Evolutionary conservation across 495 filamentous ascomycete species (phyloP).

Genomic region (Penicillium macrosclerotiorum): DNA sequence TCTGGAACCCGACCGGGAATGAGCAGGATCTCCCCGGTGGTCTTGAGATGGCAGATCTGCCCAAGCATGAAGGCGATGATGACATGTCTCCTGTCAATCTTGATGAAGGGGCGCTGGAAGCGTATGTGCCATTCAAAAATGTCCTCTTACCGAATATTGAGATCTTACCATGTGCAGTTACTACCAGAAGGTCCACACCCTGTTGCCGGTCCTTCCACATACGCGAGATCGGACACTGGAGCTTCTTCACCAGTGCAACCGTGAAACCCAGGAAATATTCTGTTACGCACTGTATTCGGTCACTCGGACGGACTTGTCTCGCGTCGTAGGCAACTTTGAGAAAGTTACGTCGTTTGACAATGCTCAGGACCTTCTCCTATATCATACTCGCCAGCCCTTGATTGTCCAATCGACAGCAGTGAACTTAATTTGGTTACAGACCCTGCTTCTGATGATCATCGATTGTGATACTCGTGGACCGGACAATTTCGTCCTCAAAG

Average conservation of each 20-base stretch:
- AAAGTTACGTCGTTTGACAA: constrained; percentile 41
- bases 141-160: background rate
- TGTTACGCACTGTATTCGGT: constrained; percentile 60
- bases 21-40: constrained; percentile 37
- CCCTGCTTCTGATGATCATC: constrained; percentile 43
- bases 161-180: constrained; percentile 54
- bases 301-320: constrained; percentile 39
- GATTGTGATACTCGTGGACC: constrained; percentile 46
- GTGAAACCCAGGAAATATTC: constrained; percentile 67
- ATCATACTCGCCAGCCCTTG: constrained; percentile 51
- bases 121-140: constrained; percentile 25
- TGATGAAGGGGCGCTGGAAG: constrained; percentile 45
- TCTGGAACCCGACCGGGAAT: constrained; percentile 35
- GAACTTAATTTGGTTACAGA: constrained; percentile 44
- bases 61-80: constrained; percentile 37
- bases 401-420: constrained; percentile 34
- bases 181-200: constrained; percentile 66
- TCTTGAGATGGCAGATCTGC: constrained; percentile 37
- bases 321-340: constrained; percentile 37
- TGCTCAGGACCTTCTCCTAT: constrained; percentile 48
- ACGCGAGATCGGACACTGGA: constrained; percentile 61
- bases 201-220: constrained; percentile 70
- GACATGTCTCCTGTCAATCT: constrained; percentile 41
- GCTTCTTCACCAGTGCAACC: constrained; percentile 58
- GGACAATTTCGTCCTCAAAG: constrained; percentile 43